These are phyloP conservation scores for Nicotiana tomentosiformis DNA, from an alignment of 257 asterid species.

Conservation along the genomic window DNA sequence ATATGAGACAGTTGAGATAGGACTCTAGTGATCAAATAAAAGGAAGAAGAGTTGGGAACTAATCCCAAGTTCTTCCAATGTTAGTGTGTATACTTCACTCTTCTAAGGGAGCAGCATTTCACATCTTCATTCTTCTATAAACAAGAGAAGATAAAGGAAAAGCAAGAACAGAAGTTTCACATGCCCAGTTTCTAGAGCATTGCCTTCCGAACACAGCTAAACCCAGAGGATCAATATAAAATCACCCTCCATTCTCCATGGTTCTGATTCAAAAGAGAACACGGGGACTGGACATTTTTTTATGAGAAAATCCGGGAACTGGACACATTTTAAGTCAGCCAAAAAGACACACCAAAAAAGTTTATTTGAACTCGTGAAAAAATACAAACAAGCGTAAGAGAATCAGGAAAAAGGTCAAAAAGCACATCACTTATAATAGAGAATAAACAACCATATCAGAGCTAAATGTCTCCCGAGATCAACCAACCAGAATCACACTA, in stretches of 20 bases:
- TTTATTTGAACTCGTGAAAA: not conserved
- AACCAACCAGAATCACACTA: conserved; percentile 7
- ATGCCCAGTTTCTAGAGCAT: not conserved
- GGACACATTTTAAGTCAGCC: not conserved
- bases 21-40: not conserved
- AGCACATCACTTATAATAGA: not conserved
- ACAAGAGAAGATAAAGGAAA: not conserved
- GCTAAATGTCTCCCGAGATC: not conserved
- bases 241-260: not conserved
- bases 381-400: not conserved
- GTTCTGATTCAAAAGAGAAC: not conserved
- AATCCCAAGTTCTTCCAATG: not conserved
- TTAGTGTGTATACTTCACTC: not conserved
- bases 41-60: not conserved
- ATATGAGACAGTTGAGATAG: not conserved
- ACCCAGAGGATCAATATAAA: not conserved
- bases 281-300: not conserved
- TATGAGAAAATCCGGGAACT: not conserved
- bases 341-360: not conserved
- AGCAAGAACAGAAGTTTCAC: not conserved
- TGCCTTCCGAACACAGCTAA: not conserved
- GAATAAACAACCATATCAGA: not conserved
- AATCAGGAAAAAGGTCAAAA: not conserved
- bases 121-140: not conserved
- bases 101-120: not conserved